Conservation (phyloP, 1,284 basidiomycete species). For the Peniophora sp. region DNA sequence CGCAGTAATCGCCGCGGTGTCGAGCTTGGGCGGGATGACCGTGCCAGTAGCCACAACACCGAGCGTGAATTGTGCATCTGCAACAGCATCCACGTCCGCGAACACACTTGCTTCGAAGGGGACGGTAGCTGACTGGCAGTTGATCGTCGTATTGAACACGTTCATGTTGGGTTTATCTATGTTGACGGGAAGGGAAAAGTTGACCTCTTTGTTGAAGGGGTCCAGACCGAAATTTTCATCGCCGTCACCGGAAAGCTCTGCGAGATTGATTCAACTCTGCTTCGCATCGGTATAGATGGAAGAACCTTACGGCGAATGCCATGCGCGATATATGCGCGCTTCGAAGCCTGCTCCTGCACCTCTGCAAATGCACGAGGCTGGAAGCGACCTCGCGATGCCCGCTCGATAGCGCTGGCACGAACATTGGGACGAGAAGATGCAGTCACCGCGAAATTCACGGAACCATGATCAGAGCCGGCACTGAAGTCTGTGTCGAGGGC, state of each 20-base stretch:
- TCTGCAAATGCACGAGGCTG: not conserved
- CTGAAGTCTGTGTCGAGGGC: not conserved
- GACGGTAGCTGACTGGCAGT: not conserved
- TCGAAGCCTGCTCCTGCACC: not conserved
- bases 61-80: not conserved
- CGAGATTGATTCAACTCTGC: not conserved
- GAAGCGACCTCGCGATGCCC: not conserved
- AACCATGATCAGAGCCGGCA: not conserved
- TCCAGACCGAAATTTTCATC: not conserved
- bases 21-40: not conserved
- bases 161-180: slow-evolving; percentile 27
- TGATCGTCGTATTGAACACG: slow-evolving; percentile 12
- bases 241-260: not conserved
- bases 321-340: not conserved
- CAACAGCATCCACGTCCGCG: not conserved
- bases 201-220: slow-evolving; percentile 8
- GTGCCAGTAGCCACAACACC: not conserved
- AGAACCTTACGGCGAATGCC: not conserved
- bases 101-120: not conserved
- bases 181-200: slow-evolving; percentile 20
- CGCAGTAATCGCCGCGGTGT: not conserved
- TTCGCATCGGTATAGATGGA: not conserved
- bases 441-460: not conserved
- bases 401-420: not conserved
- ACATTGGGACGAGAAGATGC: not conserved